phyloP scores from a whole-genome alignment of 1,284 basidiomycete species.

The Nidula niveotomentosa region DNA sequence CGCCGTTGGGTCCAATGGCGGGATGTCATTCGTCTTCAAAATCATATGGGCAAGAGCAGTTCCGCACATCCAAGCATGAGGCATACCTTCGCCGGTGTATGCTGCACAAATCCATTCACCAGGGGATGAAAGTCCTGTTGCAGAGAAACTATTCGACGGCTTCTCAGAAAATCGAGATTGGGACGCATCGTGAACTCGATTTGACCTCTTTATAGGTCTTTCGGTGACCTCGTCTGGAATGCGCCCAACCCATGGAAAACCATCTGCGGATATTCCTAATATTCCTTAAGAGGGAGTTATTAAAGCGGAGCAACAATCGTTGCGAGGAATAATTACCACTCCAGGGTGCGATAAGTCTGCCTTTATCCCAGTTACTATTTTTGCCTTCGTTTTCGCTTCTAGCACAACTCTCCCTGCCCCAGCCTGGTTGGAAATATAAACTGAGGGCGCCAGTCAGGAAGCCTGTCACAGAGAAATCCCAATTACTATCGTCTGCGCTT shows the following conservation, averaged over 20 bases:
- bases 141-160: not conserved
- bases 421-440: conserved; percentile 34
- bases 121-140: conserved; percentile 14
- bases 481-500: conserved; percentile 36
- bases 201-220: not conserved
- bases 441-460: conserved; percentile 43
- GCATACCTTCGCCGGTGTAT: conserved; percentile 66
- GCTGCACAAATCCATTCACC: conserved; percentile 59
- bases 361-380: conserved; percentile 20
- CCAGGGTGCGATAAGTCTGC: conserved; percentile 47
- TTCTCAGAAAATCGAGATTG: no score
- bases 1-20: not conserved
- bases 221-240: conserved; percentile 29
- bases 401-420: not conserved
- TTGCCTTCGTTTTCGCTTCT: not conserved
- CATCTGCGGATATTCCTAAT: conserved; percentile 47
- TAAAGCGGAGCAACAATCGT: not conserved
- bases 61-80: conserved; percentile 58
- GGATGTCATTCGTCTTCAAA: conserved; percentile 27
- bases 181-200: no score
- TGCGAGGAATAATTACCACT: conserved; percentile 29
- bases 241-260: conserved; percentile 49
- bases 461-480: conserved; percentile 34
- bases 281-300: conserved; percentile 16
- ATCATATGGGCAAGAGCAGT: conserved; percentile 60